Evolutionary conservation across 2,329 filamentous ascomycete species (phyloP).

Genomic region (Fusarium marasasianum): DNA sequence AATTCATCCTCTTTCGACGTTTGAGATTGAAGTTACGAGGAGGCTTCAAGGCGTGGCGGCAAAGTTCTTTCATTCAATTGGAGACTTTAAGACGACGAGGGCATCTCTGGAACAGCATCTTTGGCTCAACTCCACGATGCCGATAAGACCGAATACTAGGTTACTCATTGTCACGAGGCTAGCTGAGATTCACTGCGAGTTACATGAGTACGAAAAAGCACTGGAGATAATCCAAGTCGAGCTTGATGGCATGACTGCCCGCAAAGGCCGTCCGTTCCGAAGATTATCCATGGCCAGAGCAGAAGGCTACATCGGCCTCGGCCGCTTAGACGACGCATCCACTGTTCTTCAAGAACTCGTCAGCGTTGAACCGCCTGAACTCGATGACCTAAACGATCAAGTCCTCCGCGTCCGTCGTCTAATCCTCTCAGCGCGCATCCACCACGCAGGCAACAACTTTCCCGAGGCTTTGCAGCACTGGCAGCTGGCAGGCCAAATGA

Average conservation of each 20-base stretch:
- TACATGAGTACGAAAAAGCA: conserved; percentile 38
- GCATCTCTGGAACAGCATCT: conserved; percentile 47
- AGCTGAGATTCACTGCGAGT: conserved; percentile 44
- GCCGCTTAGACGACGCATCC: conserved; percentile 16
- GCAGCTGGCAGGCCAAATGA: conserved; percentile 27
- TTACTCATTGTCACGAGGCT: conserved; percentile 42
- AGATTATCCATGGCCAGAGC: conserved; percentile 39
- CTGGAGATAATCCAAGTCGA: conserved; percentile 36
- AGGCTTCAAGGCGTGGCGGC: conserved; percentile 46
- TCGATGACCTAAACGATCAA: conserved; percentile 47
- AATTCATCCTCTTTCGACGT: conserved; percentile 40
- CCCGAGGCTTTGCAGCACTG: conserved; percentile 34
- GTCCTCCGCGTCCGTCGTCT: conserved; percentile 45
- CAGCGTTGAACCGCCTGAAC: conserved; percentile 28
- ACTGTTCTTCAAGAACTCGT: conserved; percentile 24
- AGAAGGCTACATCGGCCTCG: conserved; percentile 41
- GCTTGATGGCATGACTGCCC: conserved; percentile 25
- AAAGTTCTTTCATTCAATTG: conserved; percentile 47
- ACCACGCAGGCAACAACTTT: conserved; percentile 26
- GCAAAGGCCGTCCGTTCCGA: conserved; percentile 35
- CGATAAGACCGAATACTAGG: conserved; percentile 41
- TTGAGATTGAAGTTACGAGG: conserved; percentile 48
- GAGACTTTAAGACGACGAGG: conserved; percentile 43
- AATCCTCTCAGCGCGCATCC: conserved; percentile 38
- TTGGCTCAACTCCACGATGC: conserved; percentile 36